Base-by-base conservation (phyloP, 148 eudicot genomes). In the Rhododendron williamsianum region DNA sequence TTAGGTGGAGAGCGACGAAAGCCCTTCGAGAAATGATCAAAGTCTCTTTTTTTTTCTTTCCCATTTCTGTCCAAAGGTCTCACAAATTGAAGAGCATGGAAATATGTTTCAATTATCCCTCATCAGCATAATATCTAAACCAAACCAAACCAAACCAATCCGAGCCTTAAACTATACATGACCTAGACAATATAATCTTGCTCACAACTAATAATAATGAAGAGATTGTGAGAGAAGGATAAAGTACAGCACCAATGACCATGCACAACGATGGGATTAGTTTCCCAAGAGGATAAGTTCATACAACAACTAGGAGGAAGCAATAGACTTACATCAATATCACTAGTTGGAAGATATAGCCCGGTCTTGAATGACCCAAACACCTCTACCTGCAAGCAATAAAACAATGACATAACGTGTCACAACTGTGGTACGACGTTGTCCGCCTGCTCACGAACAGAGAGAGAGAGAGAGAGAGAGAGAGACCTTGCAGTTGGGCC, bases 321-420 rank as follows among this genome's bases (percentile, higher is more conserved):
- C 73, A 80, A 48, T 65, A 83, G 43, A 86, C 94, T 92, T 93
- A 97, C 99, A 93, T 97, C 99, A 85, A 96, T 89, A 87, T 96
- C 99, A 86, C 99, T 96, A 63, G 94, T 92, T 73, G 99, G 99
- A 86, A 96, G 96, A 91, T 94, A 96, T 71, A 96, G 93, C 71
- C 99, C 99, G n/a, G 99, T 96, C 91, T 89, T 94, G 90, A 94
- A 96, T 2, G 99, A 96, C 49, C 99, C 99, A 71, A 96, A 96
- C 87, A 96, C 96, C 89, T 95, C 98, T 36, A 91, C 95, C 99
- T 96, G 95, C 87, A 91, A 90, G 51, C 73, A 81, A 87, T 67
- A 43, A 67, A 25, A 77, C 18, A 1, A 25, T 69, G 11, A 43
- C 16, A 58, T 76, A 63, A 45, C 43, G 52, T 81, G 76, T 76